A percentile compares a stretch with the other conserved stretches of the same genome.
These are phyloP conservation scores for Cornus florida DNA, from an alignment of 148 eudicot species.

Conservation along the genomic window DNA sequence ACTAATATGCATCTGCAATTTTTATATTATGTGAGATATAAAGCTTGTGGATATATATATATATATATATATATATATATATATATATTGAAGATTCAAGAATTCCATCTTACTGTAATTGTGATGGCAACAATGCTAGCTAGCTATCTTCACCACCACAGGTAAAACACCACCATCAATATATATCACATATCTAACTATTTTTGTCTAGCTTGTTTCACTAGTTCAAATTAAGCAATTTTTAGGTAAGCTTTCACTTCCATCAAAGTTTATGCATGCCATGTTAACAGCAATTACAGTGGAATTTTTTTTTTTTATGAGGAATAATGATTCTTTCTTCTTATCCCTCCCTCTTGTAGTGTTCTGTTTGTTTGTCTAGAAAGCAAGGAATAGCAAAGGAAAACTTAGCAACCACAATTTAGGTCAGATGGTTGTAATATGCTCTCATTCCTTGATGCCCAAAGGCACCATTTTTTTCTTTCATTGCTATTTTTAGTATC, in stretches of 20 bases:
- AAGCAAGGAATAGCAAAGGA: neutral
- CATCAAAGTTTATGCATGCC: neutral
- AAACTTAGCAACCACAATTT: neutral
- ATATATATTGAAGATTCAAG: neutral
- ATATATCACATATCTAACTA: conserved; percentile 16
- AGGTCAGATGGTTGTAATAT: neutral
- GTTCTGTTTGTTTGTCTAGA: neutral
- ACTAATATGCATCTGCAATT: neutral
- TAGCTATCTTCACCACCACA: neutral
- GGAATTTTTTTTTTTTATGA: neutral
- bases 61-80: too few relatives aligned
- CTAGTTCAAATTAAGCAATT: neutral
- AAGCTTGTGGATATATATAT: neutral
- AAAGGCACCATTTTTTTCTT: neutral
- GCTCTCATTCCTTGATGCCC: neutral
- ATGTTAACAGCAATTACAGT: neutral
- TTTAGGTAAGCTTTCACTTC: conserved; percentile 13
- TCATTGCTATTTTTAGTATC: neutral
- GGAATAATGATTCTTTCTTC: neutral
- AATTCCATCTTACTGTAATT: neutral
- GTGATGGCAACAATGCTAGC: neutral
- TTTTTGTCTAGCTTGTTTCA: neutral
- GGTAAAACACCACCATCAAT: neutral
- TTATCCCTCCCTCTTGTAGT: neutral
- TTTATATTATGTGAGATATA: neutral